Percentiles rank a stretch among this genome's conserved stretches.
These are phyloP conservation scores for Oxytropis ochrocephala DNA, from an alignment of 306 rosid species.

Conservation along the genomic window DNA sequence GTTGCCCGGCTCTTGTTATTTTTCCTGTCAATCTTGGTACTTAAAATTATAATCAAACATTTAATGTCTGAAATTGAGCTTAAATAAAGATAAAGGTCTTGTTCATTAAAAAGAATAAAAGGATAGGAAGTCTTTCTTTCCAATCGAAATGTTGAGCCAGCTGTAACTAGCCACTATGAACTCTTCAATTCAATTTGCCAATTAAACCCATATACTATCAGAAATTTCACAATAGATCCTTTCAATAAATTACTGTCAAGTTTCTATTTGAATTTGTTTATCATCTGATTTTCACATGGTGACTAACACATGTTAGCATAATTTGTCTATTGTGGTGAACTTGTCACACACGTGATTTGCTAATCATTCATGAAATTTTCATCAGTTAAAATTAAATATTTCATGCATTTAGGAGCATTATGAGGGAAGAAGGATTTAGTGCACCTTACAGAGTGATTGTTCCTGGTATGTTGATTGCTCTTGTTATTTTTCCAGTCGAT, in stretches of 20 bases:
- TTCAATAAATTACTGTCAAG: background rate
- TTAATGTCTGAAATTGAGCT: background rate
- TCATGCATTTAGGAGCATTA: conserved; percentile 84
- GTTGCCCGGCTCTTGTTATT: conserved; percentile 29
- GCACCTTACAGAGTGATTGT: conserved; percentile 77
- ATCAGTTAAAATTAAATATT: conserved; percentile 27
- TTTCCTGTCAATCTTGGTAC: conserved; percentile 10
- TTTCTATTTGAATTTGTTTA: background rate
- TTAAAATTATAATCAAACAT: background rate
- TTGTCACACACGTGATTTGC: conserved; percentile 16
- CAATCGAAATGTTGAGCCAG: background rate
- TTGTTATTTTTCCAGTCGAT: background rate
- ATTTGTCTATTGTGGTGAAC: background rate
- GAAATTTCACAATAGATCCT: background rate
- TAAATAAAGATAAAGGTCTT: background rate
- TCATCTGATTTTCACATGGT: background rate
- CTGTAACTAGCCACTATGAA: background rate
- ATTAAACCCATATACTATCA: background rate
- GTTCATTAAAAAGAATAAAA: background rate
- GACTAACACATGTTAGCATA: background rate
- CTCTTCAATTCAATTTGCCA: background rate
- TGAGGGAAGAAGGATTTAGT: conserved; percentile 66
- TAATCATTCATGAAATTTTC: background rate
- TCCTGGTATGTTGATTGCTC: conserved; percentile 61
- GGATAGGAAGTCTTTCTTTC: background rate